Conservation (phyloP, 164 flowering plant species). For the Stephania japonica region DNA sequence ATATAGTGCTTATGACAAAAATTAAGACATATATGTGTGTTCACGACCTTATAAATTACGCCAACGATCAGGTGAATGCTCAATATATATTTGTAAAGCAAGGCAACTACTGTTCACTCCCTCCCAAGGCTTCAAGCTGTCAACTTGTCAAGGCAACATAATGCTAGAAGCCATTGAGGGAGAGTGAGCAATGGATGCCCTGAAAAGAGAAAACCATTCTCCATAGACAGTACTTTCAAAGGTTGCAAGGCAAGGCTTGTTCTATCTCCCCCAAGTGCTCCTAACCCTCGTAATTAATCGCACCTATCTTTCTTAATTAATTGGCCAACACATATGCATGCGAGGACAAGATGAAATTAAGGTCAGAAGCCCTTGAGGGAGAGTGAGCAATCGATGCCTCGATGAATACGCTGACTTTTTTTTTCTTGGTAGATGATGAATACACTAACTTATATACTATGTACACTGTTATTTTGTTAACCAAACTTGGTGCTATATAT, state of each 20-base stretch:
- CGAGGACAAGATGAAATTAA: neutral
- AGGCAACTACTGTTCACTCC: constrained; percentile 2
- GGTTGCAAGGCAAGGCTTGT: constrained; percentile 5
- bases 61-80: too few relatives aligned
- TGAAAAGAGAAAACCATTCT: neutral
- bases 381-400: constrained; percentile 6
- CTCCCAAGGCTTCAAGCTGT: neutral
- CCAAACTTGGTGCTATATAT: too few relatives aligned
- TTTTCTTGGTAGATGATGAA: too few relatives aligned
- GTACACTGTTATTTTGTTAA: too few relatives aligned
- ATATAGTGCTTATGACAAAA: too few relatives aligned
- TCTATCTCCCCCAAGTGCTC: constrained; percentile 20
- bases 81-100: neutral
- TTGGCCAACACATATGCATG: neutral
- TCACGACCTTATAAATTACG: neutral
- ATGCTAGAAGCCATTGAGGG: constrained; percentile 2
- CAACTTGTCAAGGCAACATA: neutral
- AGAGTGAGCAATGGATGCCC: constrained; percentile 3
- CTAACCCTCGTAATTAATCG: constrained; percentile 3
- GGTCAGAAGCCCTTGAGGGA: constrained; percentile 48
- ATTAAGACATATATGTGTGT: too few relatives aligned
- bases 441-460: too few relatives aligned
- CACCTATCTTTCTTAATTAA: neutral
- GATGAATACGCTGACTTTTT: too few relatives aligned
- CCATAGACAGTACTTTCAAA: neutral